These are phyloP conservation scores for Amanita fuliginea DNA, from an alignment of 768 basidiomycete species.

Conservation along the genomic window DNA sequence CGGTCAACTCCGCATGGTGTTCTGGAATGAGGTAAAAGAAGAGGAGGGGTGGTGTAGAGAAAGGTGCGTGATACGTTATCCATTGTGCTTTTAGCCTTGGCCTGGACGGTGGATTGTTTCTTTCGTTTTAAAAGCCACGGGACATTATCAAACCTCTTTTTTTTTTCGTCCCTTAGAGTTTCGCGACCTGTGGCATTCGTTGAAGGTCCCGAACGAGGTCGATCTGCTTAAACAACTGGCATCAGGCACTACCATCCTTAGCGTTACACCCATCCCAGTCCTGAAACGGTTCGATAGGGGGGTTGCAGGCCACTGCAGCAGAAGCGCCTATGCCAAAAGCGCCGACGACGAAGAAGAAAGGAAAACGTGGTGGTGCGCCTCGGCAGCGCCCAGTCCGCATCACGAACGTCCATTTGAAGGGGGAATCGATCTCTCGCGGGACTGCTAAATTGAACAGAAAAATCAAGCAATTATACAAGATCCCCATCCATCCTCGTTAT, in stretches of 20 bases:
- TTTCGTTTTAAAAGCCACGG: too few species aligned
- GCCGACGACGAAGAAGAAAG: conserved; percentile 59
- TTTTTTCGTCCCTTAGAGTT: too few species aligned
- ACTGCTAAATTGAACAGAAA: background rate
- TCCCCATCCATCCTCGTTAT: background rate
- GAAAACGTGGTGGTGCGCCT: conserved; percentile 66
- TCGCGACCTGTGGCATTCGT: conserved; percentile 73
- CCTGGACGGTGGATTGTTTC: background rate
- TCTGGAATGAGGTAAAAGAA: conserved; percentile 85
- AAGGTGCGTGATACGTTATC: conserved; percentile 41
- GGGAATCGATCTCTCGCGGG: conserved; percentile 78
- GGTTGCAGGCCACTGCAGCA: conserved; percentile 68
- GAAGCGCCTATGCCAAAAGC: conserved; percentile 46
- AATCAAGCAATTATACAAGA: conserved; percentile 3
- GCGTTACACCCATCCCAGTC: conserved; percentile 2
- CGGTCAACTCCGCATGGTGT: conserved; percentile 73
- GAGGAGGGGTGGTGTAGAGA: conserved; percentile 70
- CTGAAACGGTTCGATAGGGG: conserved; percentile 36
- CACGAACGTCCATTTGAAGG: conserved; percentile 82
- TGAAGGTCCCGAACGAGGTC: conserved; percentile 79
- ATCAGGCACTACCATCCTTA: conserved; percentile 37
- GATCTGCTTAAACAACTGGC: conserved; percentile 71
- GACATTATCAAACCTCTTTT: too few species aligned
- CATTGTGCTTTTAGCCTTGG: background rate
- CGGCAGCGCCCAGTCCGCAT: conserved; percentile 71